Base-by-base conservation (phyloP, 2,329 filamentous ascomycete species). In the Chrysoporthe cubensis region DNA sequence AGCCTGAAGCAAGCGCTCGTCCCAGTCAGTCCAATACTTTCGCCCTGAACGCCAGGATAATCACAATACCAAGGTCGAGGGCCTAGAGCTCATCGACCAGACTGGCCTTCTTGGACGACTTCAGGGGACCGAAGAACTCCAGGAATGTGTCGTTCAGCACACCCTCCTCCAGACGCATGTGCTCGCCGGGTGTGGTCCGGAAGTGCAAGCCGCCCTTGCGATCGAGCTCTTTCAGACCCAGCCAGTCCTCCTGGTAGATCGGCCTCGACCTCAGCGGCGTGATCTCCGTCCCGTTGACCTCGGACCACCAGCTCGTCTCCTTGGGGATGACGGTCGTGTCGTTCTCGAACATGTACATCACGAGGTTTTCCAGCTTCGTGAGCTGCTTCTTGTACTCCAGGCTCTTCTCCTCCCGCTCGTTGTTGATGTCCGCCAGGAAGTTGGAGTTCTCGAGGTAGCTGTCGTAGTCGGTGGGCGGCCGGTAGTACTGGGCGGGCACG, bases 401-500 rank as follows among this genome's bases (percentile, higher is more conserved):
- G 74, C 94, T 97, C 86, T 96, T 97, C 65, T 82, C 70, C 61
- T 72, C 71, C 13, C 94, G 86, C 85, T 99, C 96, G 78, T 98
- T 98, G 80, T 99, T 99, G 80, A 98, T 90, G 76, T 98, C 95
- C 11, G 95, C 96, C 9, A 99, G 83, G 79, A 96, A 97, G 77
- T 94, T 95, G 74, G 92, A 96, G 76, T 88, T 78, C 72, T 90
- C 87, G 26, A 98, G 86, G 76, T 98, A 99, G 42, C 84, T 80
- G 0, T 89, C 87, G 78, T 93, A 79, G 76, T 94, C 81, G 67
- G 80, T 76, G 69, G 87, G 87, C 71, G 94, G 88, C 64, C 95
- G 91, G 83, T 91, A 98, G 82, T 99, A 99, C 82, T 99, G 96
- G 43, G 96, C 95, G 0, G 96, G 96, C 4, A 99, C 92, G 9